Evolutionary conservation across 129 eudicot genomes (phyloP), one percentile per base, ranked within the genome.

Genomic region (Ambrosia artemisiifolia): DNA sequence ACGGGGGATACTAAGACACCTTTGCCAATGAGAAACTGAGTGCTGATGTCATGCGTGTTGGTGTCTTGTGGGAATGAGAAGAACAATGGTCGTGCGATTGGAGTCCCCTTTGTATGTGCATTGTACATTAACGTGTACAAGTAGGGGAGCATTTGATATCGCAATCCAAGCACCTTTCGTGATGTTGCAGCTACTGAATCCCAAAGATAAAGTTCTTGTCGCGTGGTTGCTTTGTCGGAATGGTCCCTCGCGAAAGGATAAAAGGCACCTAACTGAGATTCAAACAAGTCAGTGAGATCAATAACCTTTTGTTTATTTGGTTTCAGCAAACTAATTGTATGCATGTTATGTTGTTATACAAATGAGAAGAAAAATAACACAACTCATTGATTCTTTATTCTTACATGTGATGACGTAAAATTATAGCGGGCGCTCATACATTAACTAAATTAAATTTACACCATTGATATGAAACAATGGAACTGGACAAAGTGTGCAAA

Each of bases 241-340:
- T 93, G 98, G 71, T 89, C 96, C 66, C 96, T 84, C 17, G 95
- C 65, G 67, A 93, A 93, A 8, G 98, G 96, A 80, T 93, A 93
- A 48, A 93, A 93, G 6, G 98, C 98, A 35, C 98, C 97, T 51
- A 92, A 63, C 97, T 88, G 82, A 68, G 53, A 54, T n/a, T 63
- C 18, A 40, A 9, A 13, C 19, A 40, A 40, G 44, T 40, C 9
- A 40, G 44, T 40, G 44, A 40, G 44, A 40, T 40, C 44, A 6
- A 38, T 38, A 38, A 7, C 44, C 7, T 6, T 40, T 40, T 40
- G 11, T 40, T 40, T 40, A 10, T 40, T 40, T 40, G 9, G 7
- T 0, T 36, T 36, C 1, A 36, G 5, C 43, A 36, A 36, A 36
- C 9, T 36, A 36, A 36, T 5, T 36, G 43, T 36, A 36, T 36